Base-by-base conservation (phyloP, 805 yeast genomes). In the Saturnispora halmiae region DNA sequence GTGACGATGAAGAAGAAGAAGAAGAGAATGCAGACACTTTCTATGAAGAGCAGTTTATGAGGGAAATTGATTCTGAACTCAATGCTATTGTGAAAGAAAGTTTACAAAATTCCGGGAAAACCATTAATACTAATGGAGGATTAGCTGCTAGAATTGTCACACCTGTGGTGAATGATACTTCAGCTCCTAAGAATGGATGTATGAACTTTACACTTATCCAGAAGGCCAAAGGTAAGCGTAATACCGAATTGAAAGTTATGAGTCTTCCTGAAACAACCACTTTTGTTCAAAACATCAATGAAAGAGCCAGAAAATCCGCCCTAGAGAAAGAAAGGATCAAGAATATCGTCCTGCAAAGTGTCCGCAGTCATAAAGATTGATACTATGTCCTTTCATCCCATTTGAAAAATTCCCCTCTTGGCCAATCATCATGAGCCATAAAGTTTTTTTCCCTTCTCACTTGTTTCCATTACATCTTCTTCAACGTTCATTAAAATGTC, bases 61-160 rank as follows among this genome's bases (percentile, higher is more conserved):
- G 49, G 7, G 55, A 51, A 9, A 47, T 82, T 36, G 85, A 79
- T 29, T 66, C 60, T 38, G 82, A 79, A 49, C 73, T 75, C 45
- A 71, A 70, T 43, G 62, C 58, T 38, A 56, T 80, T 18, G 22
- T 43, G 19, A 27, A 31, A 9, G 46, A 36, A 26, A 34, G 41
- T 26, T 19, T 42, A 3, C 29, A 32, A 51, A 51, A 60, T n/a
- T 78, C 39, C 4, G 19, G 40, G 13, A 25, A 36, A 18, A 31
- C 30, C 18, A 16, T 14, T 4, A 24, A 16, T 2, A n/a, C n/a
- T n/a, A 35, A 33, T n/a, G 35, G 32, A 3, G 27, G 21, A 4
- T 29, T 46, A 19, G 31, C 36, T 37, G 44, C 34, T 27, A 41
- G 25, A 43, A 70, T 65, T 20, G 55, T 63, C 4, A 55, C 64